Conservation (phyloP, 2,329 filamentous ascomycete species). For the Alternaria sp. region DNA sequence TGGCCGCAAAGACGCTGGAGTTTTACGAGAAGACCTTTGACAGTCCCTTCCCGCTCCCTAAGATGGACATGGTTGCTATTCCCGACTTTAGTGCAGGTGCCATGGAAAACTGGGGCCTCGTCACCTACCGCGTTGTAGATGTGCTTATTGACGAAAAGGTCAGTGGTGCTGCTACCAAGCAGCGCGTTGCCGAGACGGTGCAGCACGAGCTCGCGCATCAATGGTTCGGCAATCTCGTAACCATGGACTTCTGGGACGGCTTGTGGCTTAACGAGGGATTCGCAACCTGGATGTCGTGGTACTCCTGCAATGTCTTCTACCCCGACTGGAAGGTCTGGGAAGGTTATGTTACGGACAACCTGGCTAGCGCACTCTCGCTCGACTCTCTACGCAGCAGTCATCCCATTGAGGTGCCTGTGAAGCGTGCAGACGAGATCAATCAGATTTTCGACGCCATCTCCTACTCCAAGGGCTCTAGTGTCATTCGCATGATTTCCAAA, state of each 20-base stretch:
- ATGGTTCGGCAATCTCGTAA: conserved; percentile 97
- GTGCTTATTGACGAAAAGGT: conserved; percentile 90
- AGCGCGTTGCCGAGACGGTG: conserved; percentile 92
- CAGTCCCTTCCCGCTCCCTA: conserved; percentile 84
- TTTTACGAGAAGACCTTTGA: conserved; percentile 98
- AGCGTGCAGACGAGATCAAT: conserved; percentile 94
- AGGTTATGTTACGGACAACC: conserved; percentile 89
- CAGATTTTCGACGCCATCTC: conserved; percentile 99
- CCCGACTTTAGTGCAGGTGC: conserved; percentile 95
- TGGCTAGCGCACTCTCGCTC: conserved; percentile 85
- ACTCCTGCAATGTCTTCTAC: conserved; percentile 93
- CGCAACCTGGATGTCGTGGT: conserved; percentile 92
- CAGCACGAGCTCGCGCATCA: conserved; percentile 97
- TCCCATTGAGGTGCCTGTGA: conserved; percentile 94
- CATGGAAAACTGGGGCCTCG: conserved; percentile 98
- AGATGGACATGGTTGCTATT: conserved; percentile 97
- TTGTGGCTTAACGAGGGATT: conserved; percentile 96
- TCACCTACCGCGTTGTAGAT: conserved; percentile 94
- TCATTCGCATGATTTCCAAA: conserved; percentile 96
- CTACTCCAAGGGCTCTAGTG: conserved; percentile 95
- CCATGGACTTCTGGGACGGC: conserved; percentile 99
- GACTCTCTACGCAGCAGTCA: conserved; percentile 95
- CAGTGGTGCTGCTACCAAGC: conserved; percentile 86
- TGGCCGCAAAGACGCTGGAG: conserved; percentile 86
- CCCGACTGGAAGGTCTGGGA: conserved; percentile 99